Percentiles rank a stretch among this genome's conserved stretches.
phyloP scores from a whole-genome alignment of 2,329 filamentous ascomycete genomes.

The Neofusicoccum parvum region DNA sequence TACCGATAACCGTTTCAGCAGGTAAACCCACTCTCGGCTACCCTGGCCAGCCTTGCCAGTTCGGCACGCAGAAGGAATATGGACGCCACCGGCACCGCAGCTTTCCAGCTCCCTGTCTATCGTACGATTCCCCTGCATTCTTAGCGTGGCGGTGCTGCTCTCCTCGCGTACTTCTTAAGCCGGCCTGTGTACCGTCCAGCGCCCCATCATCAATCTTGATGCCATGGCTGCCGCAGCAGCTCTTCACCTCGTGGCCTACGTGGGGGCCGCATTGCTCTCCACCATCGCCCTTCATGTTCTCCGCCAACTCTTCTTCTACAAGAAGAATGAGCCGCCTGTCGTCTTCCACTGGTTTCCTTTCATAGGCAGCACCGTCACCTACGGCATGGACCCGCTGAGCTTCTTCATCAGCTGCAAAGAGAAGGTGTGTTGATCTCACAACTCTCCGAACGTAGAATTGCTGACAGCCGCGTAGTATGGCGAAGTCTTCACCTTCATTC shows the following conservation, averaged over 20 bases:
- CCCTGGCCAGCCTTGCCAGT: too few relatives aligned
- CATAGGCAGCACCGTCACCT: slow-evolving; percentile 47
- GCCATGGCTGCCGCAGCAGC: not conserved
- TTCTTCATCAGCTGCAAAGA: slow-evolving; percentile 67
- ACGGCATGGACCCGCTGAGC: slow-evolving; percentile 65
- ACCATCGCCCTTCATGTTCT: slow-evolving; percentile 54
- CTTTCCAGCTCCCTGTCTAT: too few relatives aligned
- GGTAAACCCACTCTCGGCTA: too few relatives aligned
- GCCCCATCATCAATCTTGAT: too few relatives aligned
- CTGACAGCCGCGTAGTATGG: slow-evolving; percentile 44
- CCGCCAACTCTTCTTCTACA: slow-evolving; percentile 70
- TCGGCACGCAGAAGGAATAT: too few relatives aligned
- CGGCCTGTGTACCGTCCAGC: too few relatives aligned
- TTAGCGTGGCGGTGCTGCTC: too few relatives aligned
- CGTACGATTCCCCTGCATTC: too few relatives aligned
- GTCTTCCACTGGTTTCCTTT: slow-evolving; percentile 79
- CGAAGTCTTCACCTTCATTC: slow-evolving; percentile 58
- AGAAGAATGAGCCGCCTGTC: slow-evolving; percentile 64
- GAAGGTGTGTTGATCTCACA: slow-evolving; percentile 57
- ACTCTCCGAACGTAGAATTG: not conserved
- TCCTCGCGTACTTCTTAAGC: too few relatives aligned
- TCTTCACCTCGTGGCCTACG: not conserved
- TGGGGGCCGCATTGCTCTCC: not conserved
- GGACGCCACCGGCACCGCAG: too few relatives aligned
- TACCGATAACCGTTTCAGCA: too few relatives aligned